These are phyloP conservation scores for Pisolithus sp. DNA, from an alignment of 768 basidiomycete species.

Conservation along the genomic window DNA sequence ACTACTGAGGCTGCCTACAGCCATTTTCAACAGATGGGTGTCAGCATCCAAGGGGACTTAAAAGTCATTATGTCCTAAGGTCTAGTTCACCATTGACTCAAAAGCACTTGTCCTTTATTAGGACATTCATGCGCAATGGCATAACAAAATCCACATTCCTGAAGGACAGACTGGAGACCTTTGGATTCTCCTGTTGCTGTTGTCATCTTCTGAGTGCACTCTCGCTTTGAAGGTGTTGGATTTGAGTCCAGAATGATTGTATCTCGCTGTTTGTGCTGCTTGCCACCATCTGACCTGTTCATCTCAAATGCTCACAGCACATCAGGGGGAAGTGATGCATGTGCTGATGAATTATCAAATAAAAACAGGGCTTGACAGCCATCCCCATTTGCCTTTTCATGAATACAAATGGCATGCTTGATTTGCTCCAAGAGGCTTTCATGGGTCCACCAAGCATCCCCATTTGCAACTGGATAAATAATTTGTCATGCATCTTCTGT, in stretches of 20 bases:
- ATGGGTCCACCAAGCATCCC: conserved; percentile 8
- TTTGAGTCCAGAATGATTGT: conserved; percentile 19
- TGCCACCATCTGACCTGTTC: conserved; percentile 18
- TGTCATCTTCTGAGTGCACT: conserved; percentile 31
- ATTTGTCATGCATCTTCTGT: conserved; percentile 15
- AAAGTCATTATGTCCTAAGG: too few relatives aligned
- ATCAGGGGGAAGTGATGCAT: conserved; percentile 12
- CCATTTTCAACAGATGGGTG: too few relatives aligned
- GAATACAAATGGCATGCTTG: conserved; percentile 16
- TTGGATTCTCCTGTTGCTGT: conserved; percentile 17
- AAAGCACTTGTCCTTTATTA: too few relatives aligned
- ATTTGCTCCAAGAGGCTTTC: conserved; percentile 2
- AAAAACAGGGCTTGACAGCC: conserved; percentile 12
- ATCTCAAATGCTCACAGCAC: conserved; percentile 20
- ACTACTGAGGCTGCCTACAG: too few relatives aligned
- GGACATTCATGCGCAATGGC: too few relatives aligned
- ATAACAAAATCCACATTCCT: conserved; percentile 38
- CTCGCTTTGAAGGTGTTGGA: neutral
- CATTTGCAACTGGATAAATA: conserved; percentile 15
- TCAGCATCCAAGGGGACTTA: too few relatives aligned
- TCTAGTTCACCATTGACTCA: too few relatives aligned
- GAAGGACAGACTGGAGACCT: conserved; percentile 3
- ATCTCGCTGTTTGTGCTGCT: conserved; percentile 13
- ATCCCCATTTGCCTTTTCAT: conserved; percentile 31
- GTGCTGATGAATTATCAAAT: conserved; percentile 9